Base-by-base conservation (phyloP, 2,329 filamentous ascomycete species). In the Esteya vermicola region DNA sequence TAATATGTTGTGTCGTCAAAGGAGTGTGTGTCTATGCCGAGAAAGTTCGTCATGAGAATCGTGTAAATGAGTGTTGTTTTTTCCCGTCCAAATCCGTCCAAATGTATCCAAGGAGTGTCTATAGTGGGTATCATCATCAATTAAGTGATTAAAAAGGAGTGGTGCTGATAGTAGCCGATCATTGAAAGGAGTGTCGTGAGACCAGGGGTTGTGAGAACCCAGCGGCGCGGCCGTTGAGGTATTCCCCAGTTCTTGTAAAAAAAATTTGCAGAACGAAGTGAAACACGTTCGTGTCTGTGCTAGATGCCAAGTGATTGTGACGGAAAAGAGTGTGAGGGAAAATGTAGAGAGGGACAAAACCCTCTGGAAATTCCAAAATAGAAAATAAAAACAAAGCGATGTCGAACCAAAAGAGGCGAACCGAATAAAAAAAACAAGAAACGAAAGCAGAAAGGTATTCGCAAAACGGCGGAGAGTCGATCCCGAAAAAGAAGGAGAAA, bases 71-170 rank as follows among this genome's bases (percentile, higher is more conserved):
- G 22, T 20, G 33, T 35, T 35, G 13, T 35, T 7, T 22, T 50
- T 36, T 6, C 14, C 21, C 12, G 32, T 22, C 12, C 54, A 55
- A 51, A 50, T 57, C 50, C 42, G 38, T 42, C 34, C 44, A 38
- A 36, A 44, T 27, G 14, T 31, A 30, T 40, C 45, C 47, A 65
- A 64, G 59, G 62, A 66, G 54, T 53, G 63, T 66, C 58, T 64
- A 63, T 56, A 52, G 55, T 56, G 58, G 59, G 60, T 62, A 61
- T 63, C 56, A 61, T 63, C 56, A 54, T 57, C 44, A 47, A 48
- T 45, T 33, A 43, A 45, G 34, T 47, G 44, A 51, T 44, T n/a
- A n/a, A n/a, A 52, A 57, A 57, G 52, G 56, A 58, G 52, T 47
- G 55, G 57, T 47, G 44, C 43, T 51, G 9, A 12, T 14, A 32